Evolutionary conservation across 495 filamentous ascomycete genomes (phyloP).

Genomic region (Lasiosphaeria hispida): DNA sequence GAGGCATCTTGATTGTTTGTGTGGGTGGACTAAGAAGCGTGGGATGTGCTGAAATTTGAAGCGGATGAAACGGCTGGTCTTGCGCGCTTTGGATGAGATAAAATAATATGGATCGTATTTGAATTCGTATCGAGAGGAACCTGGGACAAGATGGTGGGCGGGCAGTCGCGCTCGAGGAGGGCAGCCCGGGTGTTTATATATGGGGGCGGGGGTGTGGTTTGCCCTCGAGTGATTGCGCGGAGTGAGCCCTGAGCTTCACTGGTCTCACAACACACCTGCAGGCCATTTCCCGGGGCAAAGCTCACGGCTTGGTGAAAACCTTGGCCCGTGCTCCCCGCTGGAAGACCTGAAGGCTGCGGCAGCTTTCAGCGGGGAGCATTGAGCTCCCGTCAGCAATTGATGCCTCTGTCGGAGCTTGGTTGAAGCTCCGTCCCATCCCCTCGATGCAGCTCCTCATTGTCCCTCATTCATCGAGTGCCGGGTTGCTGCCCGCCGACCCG

Average conservation of each 20-base stretch:
- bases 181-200: slow-evolving; percentile 49
- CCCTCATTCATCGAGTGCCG: not conserved
- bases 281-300: slow-evolving; percentile 23
- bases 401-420: too few species aligned
- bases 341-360: slow-evolving; percentile 6
- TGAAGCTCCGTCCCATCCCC: too few species aligned
- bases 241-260: slow-evolving; percentile 22
- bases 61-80: too few species aligned
- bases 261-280: slow-evolving; percentile 16
- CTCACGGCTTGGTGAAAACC: slow-evolving; percentile 9
- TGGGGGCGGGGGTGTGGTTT: slow-evolving; percentile 37
- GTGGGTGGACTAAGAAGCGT: slow-evolving; percentile 19
- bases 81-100: not conserved
- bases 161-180: slow-evolving; percentile 46
- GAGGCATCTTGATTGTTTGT: slow-evolving; percentile 53
- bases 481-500: not conserved
- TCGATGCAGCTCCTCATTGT: not conserved
- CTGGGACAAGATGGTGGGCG: slow-evolving; percentile 37
- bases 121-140: slow-evolving; percentile 28
- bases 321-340: slow-evolving; percentile 25
- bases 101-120: slow-evolving; percentile 12
- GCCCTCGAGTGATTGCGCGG: slow-evolving; percentile 36
- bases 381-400: not conserved
- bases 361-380: not conserved
- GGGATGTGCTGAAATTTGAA: not conserved